Evolutionary conservation across 306 rosid genomes (phyloP).

Genomic region (Medicago truncatula): MtrunA17r5.0-ANR NC_053043.1:1813001-1813500

Average conservation of each 20-base stretch:
- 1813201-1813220: constrained; percentile 91
- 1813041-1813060: neutral
- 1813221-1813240: constrained; percentile 60
- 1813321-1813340: constrained; percentile 1
- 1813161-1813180: constrained; percentile 97
- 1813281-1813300: neutral
- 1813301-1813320: constrained; percentile 17
- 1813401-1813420: neutral
- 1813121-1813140: constrained; percentile 73
- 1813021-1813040: constrained; percentile 16
- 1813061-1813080: neutral
- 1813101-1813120: constrained; percentile 46
- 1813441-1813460: constrained; percentile 11
- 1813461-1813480: no score
- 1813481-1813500: no score
- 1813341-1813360: constrained; percentile 6
- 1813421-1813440: constrained; percentile 1
- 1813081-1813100: constrained; percentile 15
- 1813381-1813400: neutral
- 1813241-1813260: neutral
- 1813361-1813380: constrained; percentile 27
- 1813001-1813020: constrained; percentile 45
- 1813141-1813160: constrained; percentile 89
- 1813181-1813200: constrained; percentile 92
- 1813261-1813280: constrained; percentile 10